Evolutionary conservation across 257 asterid genomes (phyloP).

Genomic region (Dorcoceras hygrometricum): DNA sequence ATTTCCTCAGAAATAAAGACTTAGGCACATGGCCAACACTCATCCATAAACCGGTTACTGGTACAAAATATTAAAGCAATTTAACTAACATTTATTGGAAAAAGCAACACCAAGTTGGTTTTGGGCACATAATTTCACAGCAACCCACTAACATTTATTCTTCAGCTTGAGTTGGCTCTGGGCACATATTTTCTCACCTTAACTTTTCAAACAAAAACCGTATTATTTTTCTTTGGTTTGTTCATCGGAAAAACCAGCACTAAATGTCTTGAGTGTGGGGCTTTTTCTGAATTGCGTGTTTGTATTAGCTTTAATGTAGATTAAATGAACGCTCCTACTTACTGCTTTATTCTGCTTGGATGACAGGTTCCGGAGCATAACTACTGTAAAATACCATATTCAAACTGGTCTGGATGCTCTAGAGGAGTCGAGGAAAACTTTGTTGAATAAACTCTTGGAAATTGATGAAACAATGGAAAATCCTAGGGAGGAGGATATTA

Average conservation of each 20-base stretch:
- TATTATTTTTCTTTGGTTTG: too few species aligned
- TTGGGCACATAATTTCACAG: too few species aligned
- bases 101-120: too few species aligned
- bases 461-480: conserved; percentile 78
- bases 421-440: conserved; percentile 67
- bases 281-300: neutral
- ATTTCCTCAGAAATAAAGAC: too few species aligned
- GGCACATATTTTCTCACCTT: conserved; percentile 5
- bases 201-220: neutral
- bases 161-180: too few species aligned
- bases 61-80: too few species aligned
- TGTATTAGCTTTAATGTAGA: conserved; percentile 16
- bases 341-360: conserved; percentile 24
- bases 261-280: conserved; percentile 13
- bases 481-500: conserved; percentile 78
- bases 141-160: too few species aligned
- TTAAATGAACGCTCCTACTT: conserved; percentile 18
- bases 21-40: too few species aligned
- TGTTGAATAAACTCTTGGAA: conserved; percentile 71
- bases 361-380: conserved; percentile 78
- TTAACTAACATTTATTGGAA: too few species aligned
- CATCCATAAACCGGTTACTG: too few species aligned
- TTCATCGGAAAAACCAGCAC: neutral
- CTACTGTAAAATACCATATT: conserved; percentile 61
- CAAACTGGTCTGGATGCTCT: conserved; percentile 87